These are phyloP conservation scores for Phytophthora hybrid DNA, from an alignment of 352 stramenopile genomes.

Conservation along the genomic window DNA sequence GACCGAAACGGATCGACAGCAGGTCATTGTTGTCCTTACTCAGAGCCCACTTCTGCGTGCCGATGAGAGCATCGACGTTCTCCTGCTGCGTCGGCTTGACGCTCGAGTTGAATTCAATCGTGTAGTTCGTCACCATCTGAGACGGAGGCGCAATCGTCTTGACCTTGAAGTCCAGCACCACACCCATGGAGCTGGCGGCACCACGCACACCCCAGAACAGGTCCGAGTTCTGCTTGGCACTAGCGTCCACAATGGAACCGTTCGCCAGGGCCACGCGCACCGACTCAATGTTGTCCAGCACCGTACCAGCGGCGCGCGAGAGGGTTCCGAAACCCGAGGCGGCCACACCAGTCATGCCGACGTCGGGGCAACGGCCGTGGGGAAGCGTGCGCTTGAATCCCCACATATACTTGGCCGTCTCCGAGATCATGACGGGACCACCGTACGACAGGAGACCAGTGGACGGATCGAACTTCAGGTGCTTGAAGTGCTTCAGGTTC, in stretches of 20 bases:
- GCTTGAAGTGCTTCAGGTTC: background rate
- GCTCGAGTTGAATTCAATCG: background rate
- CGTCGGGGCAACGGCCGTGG: background rate
- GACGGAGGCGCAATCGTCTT: no score
- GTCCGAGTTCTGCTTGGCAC: background rate
- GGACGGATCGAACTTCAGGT: background rate
- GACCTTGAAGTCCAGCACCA: no score
- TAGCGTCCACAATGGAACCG: background rate
- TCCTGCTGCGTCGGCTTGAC: conserved; percentile 33
- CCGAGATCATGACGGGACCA: conserved; percentile 1
- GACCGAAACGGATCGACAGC: conserved; percentile 33
- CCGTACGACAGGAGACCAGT: background rate
- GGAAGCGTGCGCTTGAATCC: background rate
- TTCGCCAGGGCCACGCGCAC: background rate
- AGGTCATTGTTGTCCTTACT: conserved; percentile 39
- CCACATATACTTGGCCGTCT: background rate
- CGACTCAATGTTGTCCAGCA: background rate
- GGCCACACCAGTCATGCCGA: background rate
- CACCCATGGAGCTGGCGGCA: background rate
- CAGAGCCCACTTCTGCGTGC: conserved; percentile 32
- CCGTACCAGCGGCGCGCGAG: background rate
- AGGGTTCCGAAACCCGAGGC: background rate
- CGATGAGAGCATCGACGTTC: conserved; percentile 33
- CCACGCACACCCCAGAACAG: background rate
- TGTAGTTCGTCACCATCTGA: no score